Evolutionary conservation across 1,284 basidiomycete species (phyloP).

Genomic region (Butyriboletus appendiculatus): DNA sequence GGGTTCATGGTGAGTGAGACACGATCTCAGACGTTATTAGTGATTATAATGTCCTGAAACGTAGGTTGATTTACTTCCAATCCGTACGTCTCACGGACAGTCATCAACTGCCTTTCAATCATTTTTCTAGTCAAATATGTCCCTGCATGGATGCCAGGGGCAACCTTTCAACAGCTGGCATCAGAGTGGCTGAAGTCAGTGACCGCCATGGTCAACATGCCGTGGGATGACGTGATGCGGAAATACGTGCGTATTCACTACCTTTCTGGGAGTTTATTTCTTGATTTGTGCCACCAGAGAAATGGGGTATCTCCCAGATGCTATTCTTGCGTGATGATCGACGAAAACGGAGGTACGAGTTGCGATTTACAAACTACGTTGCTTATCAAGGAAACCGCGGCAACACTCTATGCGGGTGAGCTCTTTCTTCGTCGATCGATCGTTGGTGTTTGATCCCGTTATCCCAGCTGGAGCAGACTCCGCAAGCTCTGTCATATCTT

Average conservation of each 20-base stretch:
- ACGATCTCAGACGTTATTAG: neutral
- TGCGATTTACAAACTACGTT: neutral
- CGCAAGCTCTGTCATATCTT: neutral
- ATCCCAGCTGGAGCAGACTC: neutral
- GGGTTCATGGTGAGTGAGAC: neutral
- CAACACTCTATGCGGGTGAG: neutral
- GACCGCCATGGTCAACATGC: neutral
- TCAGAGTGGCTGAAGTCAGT: neutral
- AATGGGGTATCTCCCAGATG: neutral
- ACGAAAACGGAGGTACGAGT: neutral
- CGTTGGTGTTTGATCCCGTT: neutral
- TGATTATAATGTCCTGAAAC: neutral
- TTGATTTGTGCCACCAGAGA: neutral
- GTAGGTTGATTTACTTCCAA: neutral
- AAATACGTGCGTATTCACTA: neutral
- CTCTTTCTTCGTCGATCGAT: neutral
- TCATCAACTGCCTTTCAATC: neutral
- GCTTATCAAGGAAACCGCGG: neutral
- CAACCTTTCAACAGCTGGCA: neutral
- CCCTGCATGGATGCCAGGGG: neutral
- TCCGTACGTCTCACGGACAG: neutral
- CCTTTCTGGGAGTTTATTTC: neutral
- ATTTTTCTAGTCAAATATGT: neutral
- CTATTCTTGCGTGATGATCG: neutral
- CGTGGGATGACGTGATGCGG: neutral